phyloP scores from a whole-genome alignment of 306 rosid genomes.

The Gleditsia sinensis region DNA sequence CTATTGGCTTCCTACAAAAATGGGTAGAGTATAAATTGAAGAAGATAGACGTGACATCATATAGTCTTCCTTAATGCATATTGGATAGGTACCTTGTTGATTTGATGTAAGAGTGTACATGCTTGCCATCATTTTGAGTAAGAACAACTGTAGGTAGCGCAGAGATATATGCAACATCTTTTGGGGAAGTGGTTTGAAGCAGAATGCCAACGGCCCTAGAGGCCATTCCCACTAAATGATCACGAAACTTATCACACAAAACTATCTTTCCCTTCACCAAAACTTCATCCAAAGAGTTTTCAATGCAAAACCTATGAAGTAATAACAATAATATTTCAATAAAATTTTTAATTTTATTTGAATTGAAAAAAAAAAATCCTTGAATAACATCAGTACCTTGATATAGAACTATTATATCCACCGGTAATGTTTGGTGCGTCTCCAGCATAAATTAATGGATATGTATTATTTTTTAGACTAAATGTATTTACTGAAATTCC shows the following conservation, averaged over 20 bases:
- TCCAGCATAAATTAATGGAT: constrained; percentile 41
- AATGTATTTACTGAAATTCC: constrained; percentile 43
- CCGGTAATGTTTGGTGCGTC: constrained; percentile 38
- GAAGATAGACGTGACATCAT: too few species aligned
- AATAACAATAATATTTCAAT: neutral
- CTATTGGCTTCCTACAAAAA: constrained; percentile 36
- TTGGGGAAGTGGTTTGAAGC: neutral
- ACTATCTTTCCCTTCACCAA: constrained; percentile 47
- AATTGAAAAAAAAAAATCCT: too few species aligned
- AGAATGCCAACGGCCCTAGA: constrained; percentile 38
- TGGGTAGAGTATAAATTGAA: neutral
- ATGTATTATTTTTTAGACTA: constrained; percentile 14
- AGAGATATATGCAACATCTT: neutral
- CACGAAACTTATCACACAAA: constrained; percentile 22
- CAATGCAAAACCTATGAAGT: neutral
- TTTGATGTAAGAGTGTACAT: too few species aligned
- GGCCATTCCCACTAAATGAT: accelerated
- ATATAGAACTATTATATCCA: neutral
- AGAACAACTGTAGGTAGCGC: constrained; percentile 35
- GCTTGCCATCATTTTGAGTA: neutral
- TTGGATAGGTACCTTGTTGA: constrained; percentile 16
- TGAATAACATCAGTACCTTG: constrained; percentile 37
- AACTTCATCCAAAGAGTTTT: constrained; percentile 24
- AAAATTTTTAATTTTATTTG: too few species aligned
- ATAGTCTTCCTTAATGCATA: too few species aligned